These are phyloP conservation scores for Cyanidiococcus yangmingshanensis DNA, from an alignment of 23 red algal genomes.

Conservation along the genomic window DNA sequence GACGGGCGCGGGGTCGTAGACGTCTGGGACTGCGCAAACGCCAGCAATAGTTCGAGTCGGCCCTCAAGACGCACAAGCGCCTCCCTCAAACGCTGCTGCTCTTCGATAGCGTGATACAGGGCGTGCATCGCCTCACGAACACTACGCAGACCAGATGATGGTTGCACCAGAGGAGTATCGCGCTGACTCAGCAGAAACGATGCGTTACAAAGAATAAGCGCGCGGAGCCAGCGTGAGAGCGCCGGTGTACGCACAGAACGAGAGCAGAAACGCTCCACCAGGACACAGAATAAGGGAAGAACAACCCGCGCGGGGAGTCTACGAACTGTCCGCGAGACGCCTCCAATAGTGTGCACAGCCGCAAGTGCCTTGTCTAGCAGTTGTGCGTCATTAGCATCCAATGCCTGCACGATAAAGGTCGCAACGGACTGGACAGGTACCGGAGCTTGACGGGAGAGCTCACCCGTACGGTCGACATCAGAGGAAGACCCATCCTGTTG, in stretches of 20 bases:
- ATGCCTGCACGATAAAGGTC: neutral
- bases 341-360: neutral
- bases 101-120: neutral
- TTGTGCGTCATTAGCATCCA: neutral
- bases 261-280: neutral
- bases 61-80: constrained; percentile 2
- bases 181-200: neutral
- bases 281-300: neutral
- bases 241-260: neutral
- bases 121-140: neutral
- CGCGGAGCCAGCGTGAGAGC: neutral
- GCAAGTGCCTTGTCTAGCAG: neutral
- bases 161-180: neutral
- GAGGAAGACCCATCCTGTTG: neutral
- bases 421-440: neutral
- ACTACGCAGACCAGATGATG: neutral
- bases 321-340: neutral
- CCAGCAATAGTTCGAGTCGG: constrained; percentile 3
- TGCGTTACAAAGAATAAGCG: neutral
- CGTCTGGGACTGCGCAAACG: neutral
- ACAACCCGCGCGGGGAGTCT: neutral
- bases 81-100: neutral
- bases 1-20: no score
- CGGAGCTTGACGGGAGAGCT: neutral
- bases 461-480: neutral